phyloP scores from a whole-genome alignment of 176 grass and related monocot species.

The Cocos nucifera region DNA sequence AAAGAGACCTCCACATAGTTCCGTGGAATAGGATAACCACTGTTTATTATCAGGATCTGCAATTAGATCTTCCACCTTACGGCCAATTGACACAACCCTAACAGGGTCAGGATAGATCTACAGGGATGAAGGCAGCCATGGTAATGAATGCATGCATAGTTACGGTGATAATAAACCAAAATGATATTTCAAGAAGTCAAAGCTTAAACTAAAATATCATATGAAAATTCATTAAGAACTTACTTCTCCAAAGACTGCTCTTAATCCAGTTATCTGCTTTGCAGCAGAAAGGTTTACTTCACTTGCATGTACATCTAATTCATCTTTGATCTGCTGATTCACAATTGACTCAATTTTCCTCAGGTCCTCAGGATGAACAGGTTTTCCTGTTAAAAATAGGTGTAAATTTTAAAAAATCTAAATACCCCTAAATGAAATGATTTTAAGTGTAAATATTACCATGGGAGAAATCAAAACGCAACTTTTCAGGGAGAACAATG shows the following conservation, averaged over 20 bases:
- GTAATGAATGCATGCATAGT: neutral
- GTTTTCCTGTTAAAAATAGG: conserved; percentile 60
- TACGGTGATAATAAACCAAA: too few relatives aligned
- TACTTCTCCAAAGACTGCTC: conserved; percentile 91
- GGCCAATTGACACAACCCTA: conserved; percentile 80
- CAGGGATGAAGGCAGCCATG: conserved; percentile 1
- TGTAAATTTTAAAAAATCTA: too few relatives aligned
- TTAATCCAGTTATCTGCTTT: conserved; percentile 61
- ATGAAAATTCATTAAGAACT: conserved; percentile 5
- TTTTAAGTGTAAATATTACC: conserved; percentile 37
- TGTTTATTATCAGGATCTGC: conserved; percentile 61
- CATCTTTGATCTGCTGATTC: conserved; percentile 84
- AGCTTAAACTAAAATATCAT: neutral
- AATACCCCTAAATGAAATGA: neutral
- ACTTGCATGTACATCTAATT: conserved; percentile 60
- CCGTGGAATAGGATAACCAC: conserved; percentile 81
- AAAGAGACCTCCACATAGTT: conserved; percentile 78
- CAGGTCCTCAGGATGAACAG: conserved; percentile 76
- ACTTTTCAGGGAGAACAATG: conserved; percentile 93
- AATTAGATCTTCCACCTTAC: conserved; percentile 70
- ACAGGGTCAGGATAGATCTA: conserved; percentile 90
- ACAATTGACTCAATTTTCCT: conserved; percentile 94
- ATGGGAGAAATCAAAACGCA: conserved; percentile 98
- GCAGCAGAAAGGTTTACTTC: conserved; percentile 65
- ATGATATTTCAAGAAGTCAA: too few relatives aligned